Evolutionary conservation across 257 asterid species (phyloP).

Genomic region (Petunia secreta): DNA sequence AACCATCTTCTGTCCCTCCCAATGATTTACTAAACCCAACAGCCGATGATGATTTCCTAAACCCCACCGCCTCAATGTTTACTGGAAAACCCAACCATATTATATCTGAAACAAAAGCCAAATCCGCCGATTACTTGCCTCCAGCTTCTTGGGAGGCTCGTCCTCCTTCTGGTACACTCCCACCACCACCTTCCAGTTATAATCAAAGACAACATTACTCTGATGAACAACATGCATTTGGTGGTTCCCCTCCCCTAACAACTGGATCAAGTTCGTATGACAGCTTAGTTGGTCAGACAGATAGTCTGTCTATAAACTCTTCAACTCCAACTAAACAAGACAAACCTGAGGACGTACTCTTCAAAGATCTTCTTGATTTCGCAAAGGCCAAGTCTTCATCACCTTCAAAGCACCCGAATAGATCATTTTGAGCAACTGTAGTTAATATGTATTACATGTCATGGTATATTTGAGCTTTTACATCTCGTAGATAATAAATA

Average conservation of each 20-base stretch:
- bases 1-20: slow-evolving; percentile 43
- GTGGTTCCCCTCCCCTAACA: slow-evolving; percentile 50
- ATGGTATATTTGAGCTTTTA: slow-evolving; percentile 32
- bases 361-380: slow-evolving; percentile 86
- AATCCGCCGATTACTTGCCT: slow-evolving; percentile 57
- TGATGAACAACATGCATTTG: slow-evolving; percentile 49
- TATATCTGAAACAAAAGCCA: slow-evolving; percentile 46
- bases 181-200: slow-evolving; percentile 81
- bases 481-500: slow-evolving; percentile 19
- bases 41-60: slow-evolving; percentile 62
- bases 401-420: slow-evolving; percentile 64
- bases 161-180: slow-evolving; percentile 38
- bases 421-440: slow-evolving; percentile 49
- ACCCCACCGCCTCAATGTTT: slow-evolving; percentile 84
- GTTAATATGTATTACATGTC: slow-evolving; percentile 34
- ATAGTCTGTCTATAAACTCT: slow-evolving; percentile 69
- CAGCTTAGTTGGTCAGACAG: slow-evolving; percentile 71
- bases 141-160: slow-evolving; percentile 64
- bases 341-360: slow-evolving; percentile 79
- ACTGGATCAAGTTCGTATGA: slow-evolving; percentile 73
- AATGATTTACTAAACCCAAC: slow-evolving; percentile 50
- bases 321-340: slow-evolving; percentile 60
- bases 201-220: slow-evolving; percentile 86
- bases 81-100: slow-evolving; percentile 46
- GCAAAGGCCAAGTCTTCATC: slow-evolving; percentile 92